Conservation (phyloP, 495 filamentous ascomycete genomes). For the Aspergillus bridgeri region DNA sequence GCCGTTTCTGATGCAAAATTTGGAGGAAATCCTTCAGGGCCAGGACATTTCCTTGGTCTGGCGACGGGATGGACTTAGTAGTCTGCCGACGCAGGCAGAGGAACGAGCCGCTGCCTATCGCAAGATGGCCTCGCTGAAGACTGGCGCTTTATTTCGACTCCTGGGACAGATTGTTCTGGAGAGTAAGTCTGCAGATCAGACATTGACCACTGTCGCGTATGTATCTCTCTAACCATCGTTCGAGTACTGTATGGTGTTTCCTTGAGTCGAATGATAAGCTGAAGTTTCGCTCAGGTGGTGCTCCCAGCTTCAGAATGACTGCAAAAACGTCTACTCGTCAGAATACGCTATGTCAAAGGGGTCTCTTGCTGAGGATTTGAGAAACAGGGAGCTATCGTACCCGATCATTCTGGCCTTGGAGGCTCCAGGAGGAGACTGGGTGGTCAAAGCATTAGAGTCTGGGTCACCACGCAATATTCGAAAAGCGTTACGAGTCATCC, state of each 20-base stretch:
- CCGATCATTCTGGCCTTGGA: conserved; percentile 28
- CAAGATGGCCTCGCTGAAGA: conserved; percentile 22
- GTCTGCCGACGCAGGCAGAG: conserved; percentile 9
- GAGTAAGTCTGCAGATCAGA: conserved; percentile 16
- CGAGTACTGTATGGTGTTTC: neutral
- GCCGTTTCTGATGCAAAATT: conserved; percentile 21
- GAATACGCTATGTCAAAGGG: conserved; percentile 29
- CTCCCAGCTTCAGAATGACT: conserved; percentile 32
- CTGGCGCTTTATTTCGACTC: conserved; percentile 21
- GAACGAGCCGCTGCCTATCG: conserved; percentile 17
- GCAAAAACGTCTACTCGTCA: conserved; percentile 32
- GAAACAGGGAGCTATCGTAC: conserved; percentile 29
- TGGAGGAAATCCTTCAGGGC: conserved; percentile 29
- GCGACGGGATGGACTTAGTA: conserved; percentile 28
- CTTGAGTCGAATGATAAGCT: neutral
- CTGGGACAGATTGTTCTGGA: conserved; percentile 22
- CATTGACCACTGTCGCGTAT: conserved; percentile 21
- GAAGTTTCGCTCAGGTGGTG: conserved; percentile 19
- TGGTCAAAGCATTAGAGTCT: conserved; percentile 13
- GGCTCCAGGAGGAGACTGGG: conserved; percentile 17
- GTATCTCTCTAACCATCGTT: conserved; percentile 1
- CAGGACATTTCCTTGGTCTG: conserved; percentile 34
- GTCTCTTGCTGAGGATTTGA: conserved; percentile 27
- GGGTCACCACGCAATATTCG: conserved; percentile 20
- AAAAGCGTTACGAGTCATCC: conserved; percentile 17